Evolutionary conservation across 495 filamentous ascomycete species (phyloP).

Genomic region (Hyaloscypha bicolor): DNA sequence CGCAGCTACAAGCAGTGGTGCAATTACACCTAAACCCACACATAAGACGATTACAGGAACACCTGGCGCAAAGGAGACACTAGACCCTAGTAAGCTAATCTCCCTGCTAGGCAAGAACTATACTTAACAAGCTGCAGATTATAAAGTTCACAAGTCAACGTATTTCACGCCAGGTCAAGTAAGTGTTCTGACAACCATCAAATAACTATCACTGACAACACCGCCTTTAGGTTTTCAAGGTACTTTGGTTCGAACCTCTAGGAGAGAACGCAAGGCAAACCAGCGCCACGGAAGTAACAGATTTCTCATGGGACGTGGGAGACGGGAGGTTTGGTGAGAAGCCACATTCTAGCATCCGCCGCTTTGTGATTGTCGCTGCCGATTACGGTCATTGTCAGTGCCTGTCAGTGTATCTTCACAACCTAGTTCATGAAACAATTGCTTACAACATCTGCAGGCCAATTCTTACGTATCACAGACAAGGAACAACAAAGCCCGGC

Average conservation of each 20-base stretch:
- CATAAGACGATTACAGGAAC: conserved; percentile 1
- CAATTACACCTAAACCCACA: neutral
- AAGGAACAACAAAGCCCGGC: conserved; percentile 18
- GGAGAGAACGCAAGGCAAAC: neutral
- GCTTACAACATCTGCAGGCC: conserved; percentile 8
- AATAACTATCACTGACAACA: neutral
- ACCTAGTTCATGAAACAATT: neutral
- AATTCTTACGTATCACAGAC: conserved; percentile 20
- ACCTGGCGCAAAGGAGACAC: neutral
- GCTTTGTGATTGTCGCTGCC: conserved; percentile 23
- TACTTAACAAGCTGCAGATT: conserved; percentile 3
- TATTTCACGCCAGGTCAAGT: neutral
- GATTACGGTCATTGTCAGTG: conserved; percentile 17
- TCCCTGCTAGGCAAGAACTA: neutral
- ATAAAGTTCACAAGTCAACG: conserved; percentile 3
- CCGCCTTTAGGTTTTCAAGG: conserved; percentile 27
- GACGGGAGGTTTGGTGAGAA: neutral
- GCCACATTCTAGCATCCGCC: conserved; percentile 13
- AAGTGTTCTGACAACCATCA: neutral
- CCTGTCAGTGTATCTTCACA: conserved; percentile 17
- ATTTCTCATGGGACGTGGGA: neutral
- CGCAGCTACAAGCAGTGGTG: neutral
- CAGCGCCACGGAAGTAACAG: conserved; percentile 5
- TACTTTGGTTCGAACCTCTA: conserved; percentile 29
- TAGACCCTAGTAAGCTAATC: conserved; percentile 2